Base-by-base conservation (phyloP, 2,329 filamentous ascomycete genomes). In the Mollisiaceae sp. region DNA sequence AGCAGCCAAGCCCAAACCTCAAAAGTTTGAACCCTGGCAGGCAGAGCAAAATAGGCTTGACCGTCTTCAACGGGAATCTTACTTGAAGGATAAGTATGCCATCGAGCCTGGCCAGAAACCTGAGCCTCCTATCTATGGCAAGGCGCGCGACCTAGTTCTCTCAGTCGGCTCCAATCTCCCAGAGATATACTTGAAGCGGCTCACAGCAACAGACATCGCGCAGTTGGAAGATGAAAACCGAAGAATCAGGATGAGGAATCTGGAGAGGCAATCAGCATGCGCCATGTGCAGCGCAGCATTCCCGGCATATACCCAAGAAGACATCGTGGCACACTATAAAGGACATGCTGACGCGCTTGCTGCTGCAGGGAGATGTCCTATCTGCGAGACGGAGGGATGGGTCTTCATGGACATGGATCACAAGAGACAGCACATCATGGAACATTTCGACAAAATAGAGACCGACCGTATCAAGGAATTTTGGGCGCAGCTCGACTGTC, bases 191-290 rank as follows among this genome's bases (percentile, higher is more conserved):
- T 22, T 50, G 6, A 67, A 72, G 36, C 68, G 66, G 6, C 39
- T 72, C 5, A 73, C 72, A 4, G 67, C 72, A 32, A 73, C 70
- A 4, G 73, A 75, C 58, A 66, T 72, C n/a, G 35, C 24, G 3
- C 32, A 66, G 1, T 18, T 72, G 8, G 61, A 59, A 8, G 65
- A 69, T 32, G 70, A 75, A 27, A 72, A 71, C 39, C 66, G 69
- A 22, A 58, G 56, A n/a, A 54, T 72, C 5, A 65, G 71, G n/a
- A 73, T 72, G 35, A 63, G 63, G 11, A 57, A 70, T 5, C 62
- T 75, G 12, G 69, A 71, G 11, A 63, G 73, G 60, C 63, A 63
- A 27, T 45, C 63, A 4, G 60, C 39, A 35, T 75, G 74, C 45
- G 59, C 54, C 3, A 59, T 74, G 18, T 75, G 74, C 52, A 39